A percentile compares a stretch with the other conserved stretches of the same genome.
Conservation (phyloP, 73 alveolate species). For the Stentor coeruleus region DNA sequence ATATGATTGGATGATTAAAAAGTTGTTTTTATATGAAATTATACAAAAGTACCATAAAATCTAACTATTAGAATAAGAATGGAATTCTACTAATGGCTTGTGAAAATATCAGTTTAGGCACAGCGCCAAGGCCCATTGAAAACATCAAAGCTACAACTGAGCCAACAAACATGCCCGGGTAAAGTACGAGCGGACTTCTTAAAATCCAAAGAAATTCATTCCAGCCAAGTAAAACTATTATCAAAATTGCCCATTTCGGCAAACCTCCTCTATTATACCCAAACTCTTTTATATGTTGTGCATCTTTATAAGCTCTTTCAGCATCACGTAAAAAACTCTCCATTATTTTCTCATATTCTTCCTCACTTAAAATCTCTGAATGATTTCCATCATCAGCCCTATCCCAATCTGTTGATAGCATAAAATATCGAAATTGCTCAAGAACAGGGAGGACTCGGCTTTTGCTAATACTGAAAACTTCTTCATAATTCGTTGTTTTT, state of each 20-base stretch:
- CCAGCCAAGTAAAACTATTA: slow-evolving; percentile 5
- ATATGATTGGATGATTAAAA: neutral
- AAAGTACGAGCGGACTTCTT: neutral
- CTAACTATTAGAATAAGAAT: slow-evolving; percentile 6
- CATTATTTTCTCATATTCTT: neutral
- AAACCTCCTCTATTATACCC: neutral
- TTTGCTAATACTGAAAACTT: neutral
- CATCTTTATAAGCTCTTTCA: slow-evolving; percentile 21
- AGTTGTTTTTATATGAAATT: neutral
- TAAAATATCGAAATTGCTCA: neutral
- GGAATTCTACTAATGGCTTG: slow-evolving; percentile 14
- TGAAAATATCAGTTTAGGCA: neutral
- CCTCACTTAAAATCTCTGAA: neutral
- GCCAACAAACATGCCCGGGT: neutral
- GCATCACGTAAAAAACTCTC: slow-evolving; percentile 18
- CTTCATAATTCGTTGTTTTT: neutral
- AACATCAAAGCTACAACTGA: slow-evolving; percentile 13
- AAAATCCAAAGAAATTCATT: slow-evolving; percentile 15
- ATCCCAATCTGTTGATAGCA: neutral
- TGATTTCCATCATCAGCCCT: neutral
- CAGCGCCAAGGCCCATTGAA: slow-evolving; percentile 18
- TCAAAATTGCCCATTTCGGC: neutral
- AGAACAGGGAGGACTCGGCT: neutral
- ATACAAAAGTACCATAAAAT: neutral
- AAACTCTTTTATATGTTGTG: slow-evolving; percentile 13